Evolutionary conservation across 2,329 filamentous ascomycete genomes (phyloP).

Genomic region (Neopestalotiopsis clavispora): DNA sequence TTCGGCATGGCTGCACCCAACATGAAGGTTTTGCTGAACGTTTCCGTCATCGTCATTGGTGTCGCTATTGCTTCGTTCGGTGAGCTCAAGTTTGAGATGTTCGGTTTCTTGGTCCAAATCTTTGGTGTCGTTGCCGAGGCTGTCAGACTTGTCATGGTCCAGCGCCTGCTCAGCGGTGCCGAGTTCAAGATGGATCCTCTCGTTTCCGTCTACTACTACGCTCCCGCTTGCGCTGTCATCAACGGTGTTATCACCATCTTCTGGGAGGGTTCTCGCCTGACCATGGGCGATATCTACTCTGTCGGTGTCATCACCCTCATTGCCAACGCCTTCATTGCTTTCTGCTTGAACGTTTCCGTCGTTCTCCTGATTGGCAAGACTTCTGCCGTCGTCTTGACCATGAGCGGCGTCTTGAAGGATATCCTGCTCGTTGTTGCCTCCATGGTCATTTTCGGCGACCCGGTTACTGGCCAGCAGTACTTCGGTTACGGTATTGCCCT

Average conservation of each 20-base stretch:
- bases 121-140: conserved; percentile 83
- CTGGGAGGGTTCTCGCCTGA: conserved; percentile 70
- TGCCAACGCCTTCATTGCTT: conserved; percentile 77
- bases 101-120: conserved; percentile 73
- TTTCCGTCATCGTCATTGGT: conserved; percentile 58
- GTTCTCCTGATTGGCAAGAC: conserved; percentile 82
- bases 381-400: conserved; percentile 74
- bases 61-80: conserved; percentile 61
- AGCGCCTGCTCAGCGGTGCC: conserved; percentile 77
- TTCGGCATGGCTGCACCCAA: conserved; percentile 58
- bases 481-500: conserved; percentile 71
- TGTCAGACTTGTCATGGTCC: conserved; percentile 83
- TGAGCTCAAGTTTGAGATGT: conserved; percentile 71
- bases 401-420: conserved; percentile 75
- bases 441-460: conserved; percentile 70
- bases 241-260: conserved; percentile 75
- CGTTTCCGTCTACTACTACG: conserved; percentile 89
- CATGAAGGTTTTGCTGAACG: conserved; percentile 51
- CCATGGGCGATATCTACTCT: conserved; percentile 67
- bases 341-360: conserved; percentile 81
- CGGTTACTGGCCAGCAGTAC: conserved; percentile 67
- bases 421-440: conserved; percentile 72
- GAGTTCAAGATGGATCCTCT: conserved; percentile 90
- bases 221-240: conserved; percentile 82
- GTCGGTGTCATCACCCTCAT: conserved; percentile 70